Evolutionary conservation across 140 eudicot species (phyloP), one percentile per base, ranked within the genome.

Genomic region (Bidens hawaiensis): DNA sequence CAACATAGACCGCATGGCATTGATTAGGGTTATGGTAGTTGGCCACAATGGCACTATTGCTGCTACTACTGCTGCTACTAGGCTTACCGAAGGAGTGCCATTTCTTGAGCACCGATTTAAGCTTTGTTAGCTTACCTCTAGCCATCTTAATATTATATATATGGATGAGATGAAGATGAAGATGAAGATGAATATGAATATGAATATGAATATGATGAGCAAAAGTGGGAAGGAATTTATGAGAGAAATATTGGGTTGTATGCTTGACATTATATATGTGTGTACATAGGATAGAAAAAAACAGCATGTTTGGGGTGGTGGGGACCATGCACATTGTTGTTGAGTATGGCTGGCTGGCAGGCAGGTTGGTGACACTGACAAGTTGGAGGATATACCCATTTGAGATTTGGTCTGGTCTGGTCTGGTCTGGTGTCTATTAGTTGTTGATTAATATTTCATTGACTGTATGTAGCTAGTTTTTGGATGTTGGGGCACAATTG

Each of bases 1-100:
- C 97, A 4, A 89, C 97, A 74, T 64, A 89, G 41, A 89, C 97
- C 6, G 88, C 76, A 12, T 63, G 77, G 19, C 59, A 54, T 25
- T 46, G 24, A 5, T 13, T 34, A 7, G 41, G 41, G 41, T 13
- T 34, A 0, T 34, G 13, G 41, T 8, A 34, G 12, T 34, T 13
- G 2, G 41, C 41, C 13, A 13, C 41, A 6, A 34, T 34, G 41
- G 41, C 41, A 7, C 41, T 34, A 13, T 13, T 34, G 40, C 40
- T 31, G 14, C 46, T 41, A 65, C 21, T 47, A 21, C 26, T 23
- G 4, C 34, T n/a, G n/a, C n/a, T n/a, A n/a, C n/a, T 15, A 0
- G 17, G 23, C 45, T 69, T 69, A n/a, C 67, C 67, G 2, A 69
- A 21, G 0, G 74, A 69, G 17, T 69, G 51, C 70, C 70, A 64